Evolutionary conservation across 208 protist genomes (phyloP), one percentile per base, ranked within the genome.

Genomic region (Trypanosoma caninum): DNA sequence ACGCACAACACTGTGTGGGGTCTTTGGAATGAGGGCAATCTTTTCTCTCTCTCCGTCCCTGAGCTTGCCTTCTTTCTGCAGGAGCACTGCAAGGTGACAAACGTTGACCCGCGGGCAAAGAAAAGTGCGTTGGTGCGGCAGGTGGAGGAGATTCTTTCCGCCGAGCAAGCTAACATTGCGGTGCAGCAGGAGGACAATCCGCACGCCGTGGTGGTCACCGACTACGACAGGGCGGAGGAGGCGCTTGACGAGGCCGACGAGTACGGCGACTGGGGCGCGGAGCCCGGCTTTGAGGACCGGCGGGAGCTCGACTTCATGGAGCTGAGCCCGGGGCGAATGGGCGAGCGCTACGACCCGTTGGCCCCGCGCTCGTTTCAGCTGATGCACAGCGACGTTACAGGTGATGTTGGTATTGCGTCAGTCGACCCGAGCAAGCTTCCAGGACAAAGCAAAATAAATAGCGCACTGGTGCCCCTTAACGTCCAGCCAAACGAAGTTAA

Each of bases 11-110:
- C 88, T 14, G 81, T 96, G 22, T 96, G 89, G 89, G 81, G 84
- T 2, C 70, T 96, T 47, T 96, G 89, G 89, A 96, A 96, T 59
- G 89, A 96, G 55, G 89, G 89, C 38, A 96, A 96, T 70, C 78
- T 96, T 62, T 96, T 94, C 63, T 96, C 87, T 22, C 82, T 96
- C 46, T 92, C 89, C 13, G 71, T 78, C 20, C 70, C 72, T 11
- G 86, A 96, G 75, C 80, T 96, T 2, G 50, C 58, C 23, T 87
- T 74, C 59, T 96, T 89, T 53, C 59, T 96, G 14, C 59, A 69
- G 44, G 69, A 76, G 57, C 69, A 91, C 50, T 83, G 81, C 70
- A 48, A 71, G 20, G 61, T 70, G 6, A 27, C 62, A 6, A 51
- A 72, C 7, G 65, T 82, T 2, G 67, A 78, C 23, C 35, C 54